Conservation (phyloP, 352 stramenopile species). For the Achlya hypogyna region DNA sequence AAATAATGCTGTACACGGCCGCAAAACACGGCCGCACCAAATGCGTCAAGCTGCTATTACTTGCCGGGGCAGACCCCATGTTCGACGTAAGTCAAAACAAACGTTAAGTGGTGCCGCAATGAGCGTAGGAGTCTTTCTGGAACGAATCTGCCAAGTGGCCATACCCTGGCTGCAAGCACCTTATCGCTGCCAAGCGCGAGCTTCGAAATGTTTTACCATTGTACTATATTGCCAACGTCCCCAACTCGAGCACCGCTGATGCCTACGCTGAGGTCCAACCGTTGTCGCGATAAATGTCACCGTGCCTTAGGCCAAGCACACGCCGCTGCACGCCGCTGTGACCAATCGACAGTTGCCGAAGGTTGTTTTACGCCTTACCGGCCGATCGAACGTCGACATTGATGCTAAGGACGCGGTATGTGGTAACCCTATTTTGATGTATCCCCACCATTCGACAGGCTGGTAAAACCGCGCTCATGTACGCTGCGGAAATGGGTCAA, state of each 20-base stretch:
- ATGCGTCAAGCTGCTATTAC: not conserved
- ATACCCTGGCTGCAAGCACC: not conserved
- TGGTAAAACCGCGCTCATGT: slow-evolving; percentile 15
- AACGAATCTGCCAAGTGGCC: not conserved
- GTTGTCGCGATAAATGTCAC: not conserved
- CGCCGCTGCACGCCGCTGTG: not conserved
- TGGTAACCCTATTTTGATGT: too few relatives aligned
- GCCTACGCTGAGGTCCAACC: too few relatives aligned
- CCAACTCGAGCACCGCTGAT: not conserved
- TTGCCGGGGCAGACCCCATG: not conserved
- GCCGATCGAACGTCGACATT: too few relatives aligned
- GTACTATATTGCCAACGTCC: not conserved
- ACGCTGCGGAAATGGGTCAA: not conserved
- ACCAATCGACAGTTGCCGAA: not conserved
- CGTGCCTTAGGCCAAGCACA: not conserved
- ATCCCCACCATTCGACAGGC: not conserved
- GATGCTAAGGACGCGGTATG: too few relatives aligned
- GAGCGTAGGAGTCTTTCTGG: not conserved
- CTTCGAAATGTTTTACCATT: not conserved
- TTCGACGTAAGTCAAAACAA: not conserved
- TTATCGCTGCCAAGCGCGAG: not conserved
- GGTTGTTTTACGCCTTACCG: not conserved
- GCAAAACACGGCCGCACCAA: not conserved
- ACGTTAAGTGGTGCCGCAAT: not conserved
- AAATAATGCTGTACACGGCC: not conserved